Evolutionary conservation across 371 early-diverging fungal genomes (phyloP).

Genomic region (Thermomucor indicae-seudaticae): DNA sequence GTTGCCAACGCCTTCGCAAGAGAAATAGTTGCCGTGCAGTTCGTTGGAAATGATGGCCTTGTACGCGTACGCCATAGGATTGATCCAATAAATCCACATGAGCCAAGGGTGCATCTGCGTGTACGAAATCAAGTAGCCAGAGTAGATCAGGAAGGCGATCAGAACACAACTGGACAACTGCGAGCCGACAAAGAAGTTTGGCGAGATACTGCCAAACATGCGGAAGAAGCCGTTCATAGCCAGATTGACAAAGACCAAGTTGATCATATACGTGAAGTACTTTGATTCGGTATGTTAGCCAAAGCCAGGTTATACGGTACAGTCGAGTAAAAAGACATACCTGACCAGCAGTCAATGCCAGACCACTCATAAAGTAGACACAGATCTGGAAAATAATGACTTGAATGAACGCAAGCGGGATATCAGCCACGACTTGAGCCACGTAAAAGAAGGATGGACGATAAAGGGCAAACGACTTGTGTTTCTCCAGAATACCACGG

Average conservation of each 20-base stretch:
- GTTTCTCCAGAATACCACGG: conserved; percentile 63
- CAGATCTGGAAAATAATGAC: conserved; percentile 35
- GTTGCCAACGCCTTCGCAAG: conserved; percentile 31
- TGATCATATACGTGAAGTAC: conserved; percentile 54
- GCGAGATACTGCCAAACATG: conserved; percentile 51
- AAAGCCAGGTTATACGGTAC: neutral
- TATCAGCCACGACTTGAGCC: conserved; percentile 50
- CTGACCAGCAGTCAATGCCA: conserved; percentile 48
- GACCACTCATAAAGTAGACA: conserved; percentile 57
- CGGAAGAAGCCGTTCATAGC: conserved; percentile 63
- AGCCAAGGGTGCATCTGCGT: conserved; percentile 67
- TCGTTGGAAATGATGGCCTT: conserved; percentile 67
- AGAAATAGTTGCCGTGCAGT: conserved; percentile 37
- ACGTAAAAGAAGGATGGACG: conserved; percentile 58
- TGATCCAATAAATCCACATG: conserved; percentile 69
- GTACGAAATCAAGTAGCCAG: conserved; percentile 60
- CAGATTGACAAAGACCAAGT: conserved; percentile 33
- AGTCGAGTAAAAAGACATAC: conserved; percentile 16
- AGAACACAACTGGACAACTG: conserved; percentile 52
- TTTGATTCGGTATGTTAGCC: conserved; percentile 4
- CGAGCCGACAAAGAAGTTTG: conserved; percentile 56
- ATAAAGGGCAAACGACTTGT: conserved; percentile 62
- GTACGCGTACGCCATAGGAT: conserved; percentile 65
- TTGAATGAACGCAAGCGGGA: conserved; percentile 41
- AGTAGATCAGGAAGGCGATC: conserved; percentile 50